A percentile compares a stretch with the other conserved stretches of the same genome.
These are phyloP conservation scores for Penicillium sp. DNA, from an alignment of 2,329 filamentous ascomycete genomes.

Conservation along the genomic window DNA sequence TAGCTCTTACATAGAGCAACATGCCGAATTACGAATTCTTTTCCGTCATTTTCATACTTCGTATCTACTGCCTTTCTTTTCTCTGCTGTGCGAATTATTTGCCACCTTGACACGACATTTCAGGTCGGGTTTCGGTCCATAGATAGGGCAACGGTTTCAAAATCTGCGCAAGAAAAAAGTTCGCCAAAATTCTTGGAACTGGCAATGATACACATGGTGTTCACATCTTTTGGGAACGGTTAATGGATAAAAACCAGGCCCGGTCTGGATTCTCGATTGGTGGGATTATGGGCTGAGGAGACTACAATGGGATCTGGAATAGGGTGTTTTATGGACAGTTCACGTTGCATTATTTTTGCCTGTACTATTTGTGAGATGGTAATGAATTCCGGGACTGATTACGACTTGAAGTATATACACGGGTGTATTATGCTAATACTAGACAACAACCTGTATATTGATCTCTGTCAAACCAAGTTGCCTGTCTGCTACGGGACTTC, in stretches of 20 bases:
- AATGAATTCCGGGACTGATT: constrained; percentile 3
- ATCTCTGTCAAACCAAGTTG: too few relatives aligned
- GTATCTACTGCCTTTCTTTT: not conserved
- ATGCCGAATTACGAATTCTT: not conserved
- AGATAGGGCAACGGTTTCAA: not conserved
- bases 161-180: not conserved
- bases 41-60: not conserved
- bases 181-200: not conserved
- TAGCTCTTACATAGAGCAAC: constrained; percentile 13
- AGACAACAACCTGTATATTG: not conserved
- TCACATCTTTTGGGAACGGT: not conserved
- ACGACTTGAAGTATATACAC: not conserved
- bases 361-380: constrained; percentile 7
- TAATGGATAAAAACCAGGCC: not conserved
- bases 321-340: not conserved
- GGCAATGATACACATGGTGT: constrained; percentile 7
- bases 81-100: not conserved
- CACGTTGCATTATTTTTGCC: not conserved
- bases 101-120: not conserved
- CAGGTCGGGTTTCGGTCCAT: not conserved
- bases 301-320: not conserved
- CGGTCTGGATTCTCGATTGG: constrained; percentile 1
- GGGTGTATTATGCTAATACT: not conserved
- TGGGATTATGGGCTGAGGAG: not conserved
- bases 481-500: too few relatives aligned